Percentiles rank a stretch among this genome's conserved stretches.
Conservation (phyloP, 2,329 filamentous ascomycete genomes). For the Colletotrichum siamense region DNA sequence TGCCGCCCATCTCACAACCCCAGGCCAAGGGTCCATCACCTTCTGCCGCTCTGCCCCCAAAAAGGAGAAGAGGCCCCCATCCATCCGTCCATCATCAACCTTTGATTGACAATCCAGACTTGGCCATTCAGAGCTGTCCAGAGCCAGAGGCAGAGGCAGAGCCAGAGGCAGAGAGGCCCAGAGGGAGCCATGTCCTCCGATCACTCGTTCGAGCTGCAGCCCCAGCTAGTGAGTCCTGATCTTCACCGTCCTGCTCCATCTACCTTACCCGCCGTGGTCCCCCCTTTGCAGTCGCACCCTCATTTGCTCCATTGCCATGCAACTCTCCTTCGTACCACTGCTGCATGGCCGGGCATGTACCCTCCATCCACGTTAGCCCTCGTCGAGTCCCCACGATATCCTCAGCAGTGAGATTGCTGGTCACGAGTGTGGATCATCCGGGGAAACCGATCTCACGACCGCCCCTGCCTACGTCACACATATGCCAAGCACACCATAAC, state of each 20-base stretch:
- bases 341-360: background rate
- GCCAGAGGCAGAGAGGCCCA: background rate
- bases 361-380: background rate
- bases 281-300: background rate
- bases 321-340: background rate
- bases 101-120: background rate
- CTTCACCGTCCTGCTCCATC: background rate
- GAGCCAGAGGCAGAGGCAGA: background rate
- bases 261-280: background rate
- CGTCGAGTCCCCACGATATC: background rate
- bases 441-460: background rate
- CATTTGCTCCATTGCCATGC: background rate
- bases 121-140: background rate
- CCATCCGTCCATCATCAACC: background rate
- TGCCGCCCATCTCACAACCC: background rate
- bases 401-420: background rate
- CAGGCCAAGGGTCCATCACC: background rate
- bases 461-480: background rate
- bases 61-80: background rate
- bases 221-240: background rate
- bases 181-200: background rate
- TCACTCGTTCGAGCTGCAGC: background rate
- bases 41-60: background rate
- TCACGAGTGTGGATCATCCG: conserved; percentile 9
- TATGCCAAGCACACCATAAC: background rate